Evolutionary conservation across 495 filamentous ascomycete species (phyloP).

Genomic region (Hypoxylon crocopeplum): DNA sequence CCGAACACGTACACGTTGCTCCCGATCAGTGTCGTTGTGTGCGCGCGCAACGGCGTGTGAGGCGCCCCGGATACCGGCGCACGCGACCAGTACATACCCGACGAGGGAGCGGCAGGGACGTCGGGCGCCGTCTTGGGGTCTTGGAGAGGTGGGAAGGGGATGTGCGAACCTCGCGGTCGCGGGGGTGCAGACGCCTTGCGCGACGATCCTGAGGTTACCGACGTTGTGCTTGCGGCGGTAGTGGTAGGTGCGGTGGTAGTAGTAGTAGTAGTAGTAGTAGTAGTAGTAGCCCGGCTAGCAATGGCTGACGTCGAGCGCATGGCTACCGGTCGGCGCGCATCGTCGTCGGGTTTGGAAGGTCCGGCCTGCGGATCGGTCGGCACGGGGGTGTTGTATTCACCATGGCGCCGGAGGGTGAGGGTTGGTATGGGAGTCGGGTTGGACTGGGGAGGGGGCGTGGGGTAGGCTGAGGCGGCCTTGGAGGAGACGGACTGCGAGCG

Average conservation of each 20-base stretch:
- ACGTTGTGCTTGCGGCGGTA: too few relatives aligned
- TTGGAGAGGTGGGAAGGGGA: constrained; percentile 60
- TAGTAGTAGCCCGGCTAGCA: constrained; percentile 46
- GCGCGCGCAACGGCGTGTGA: constrained; percentile 64
- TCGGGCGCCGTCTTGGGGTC: constrained; percentile 63
- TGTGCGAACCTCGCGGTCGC: constrained; percentile 46
- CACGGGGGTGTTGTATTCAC: constrained; percentile 17
- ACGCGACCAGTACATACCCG: constrained; percentile 73
- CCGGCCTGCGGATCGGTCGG: constrained; percentile 49
- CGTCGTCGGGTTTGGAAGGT: constrained; percentile 45
- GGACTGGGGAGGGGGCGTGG: constrained; percentile 34
- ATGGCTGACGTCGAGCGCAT: constrained; percentile 62
- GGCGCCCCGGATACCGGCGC: constrained; percentile 62
- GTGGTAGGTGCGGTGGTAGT: too few relatives aligned
- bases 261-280: too few relatives aligned
- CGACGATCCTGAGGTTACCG: constrained; percentile 29
- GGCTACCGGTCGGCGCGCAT: constrained; percentile 42
- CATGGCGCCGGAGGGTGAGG: constrained; percentile 35
- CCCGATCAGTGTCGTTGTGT: constrained; percentile 67
- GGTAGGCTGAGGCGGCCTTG: constrained; percentile 40
- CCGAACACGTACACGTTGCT: constrained; percentile 70
- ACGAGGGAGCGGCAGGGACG: constrained; percentile 65
- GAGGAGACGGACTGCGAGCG: constrained; percentile 55
- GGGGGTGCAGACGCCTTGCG: constrained; percentile 38
- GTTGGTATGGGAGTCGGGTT: constrained; percentile 34